Percentiles rank a stretch among this genome's conserved stretches.
These are phyloP conservation scores for Colletotrichum euphorbiae DNA, from an alignment of 2,329 filamentous ascomycete genomes.

Conservation along the genomic window DNA sequence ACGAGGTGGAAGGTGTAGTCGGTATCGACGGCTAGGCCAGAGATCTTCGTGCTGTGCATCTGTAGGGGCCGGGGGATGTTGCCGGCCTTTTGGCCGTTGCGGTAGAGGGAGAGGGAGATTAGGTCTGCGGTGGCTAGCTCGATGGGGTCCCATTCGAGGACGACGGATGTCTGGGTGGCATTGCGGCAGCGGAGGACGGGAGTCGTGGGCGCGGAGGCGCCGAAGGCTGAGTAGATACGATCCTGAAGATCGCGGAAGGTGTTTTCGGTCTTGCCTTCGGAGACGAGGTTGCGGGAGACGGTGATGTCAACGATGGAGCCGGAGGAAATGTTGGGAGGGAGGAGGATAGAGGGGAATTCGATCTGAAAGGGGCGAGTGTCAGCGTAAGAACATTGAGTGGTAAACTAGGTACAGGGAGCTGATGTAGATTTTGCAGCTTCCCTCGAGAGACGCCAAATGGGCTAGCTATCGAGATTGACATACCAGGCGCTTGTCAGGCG, in stretches of 20 bases:
- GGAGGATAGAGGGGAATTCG: slow-evolving; percentile 97
- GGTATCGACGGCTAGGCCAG: slow-evolving; percentile 93
- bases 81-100: slow-evolving; percentile 96
- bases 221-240: slow-evolving; percentile 88
- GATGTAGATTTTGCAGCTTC: neutral
- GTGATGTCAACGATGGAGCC: slow-evolving; percentile 99
- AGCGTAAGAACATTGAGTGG: slow-evolving; percentile 38
- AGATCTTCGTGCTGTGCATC: slow-evolving; percentile 96
- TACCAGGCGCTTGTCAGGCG: slow-evolving; percentile 96
- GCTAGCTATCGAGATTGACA: slow-evolving; percentile 48
- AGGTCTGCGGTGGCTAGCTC: slow-evolving; percentile 92
- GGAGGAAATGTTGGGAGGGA: slow-evolving; percentile 93
- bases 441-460: neutral
- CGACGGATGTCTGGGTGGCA: slow-evolving; percentile 97
- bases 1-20: slow-evolving; percentile 97
- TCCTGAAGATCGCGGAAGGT: slow-evolving; percentile 89
- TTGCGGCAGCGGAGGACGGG: slow-evolving; percentile 92
- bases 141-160: slow-evolving; percentile 98
- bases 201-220: slow-evolving; percentile 78
- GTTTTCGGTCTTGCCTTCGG: slow-evolving; percentile 79
- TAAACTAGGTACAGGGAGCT: neutral
- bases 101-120: slow-evolving; percentile 88
- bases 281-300: slow-evolving; percentile 84
- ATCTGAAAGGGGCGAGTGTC: slow-evolving; percentile 70
- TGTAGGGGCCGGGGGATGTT: slow-evolving; percentile 89